Evolutionary conservation across 2,329 filamentous ascomycete species (phyloP), one percentile per base, ranked within the genome.

Genomic region (Zarea fungicola): DNA sequence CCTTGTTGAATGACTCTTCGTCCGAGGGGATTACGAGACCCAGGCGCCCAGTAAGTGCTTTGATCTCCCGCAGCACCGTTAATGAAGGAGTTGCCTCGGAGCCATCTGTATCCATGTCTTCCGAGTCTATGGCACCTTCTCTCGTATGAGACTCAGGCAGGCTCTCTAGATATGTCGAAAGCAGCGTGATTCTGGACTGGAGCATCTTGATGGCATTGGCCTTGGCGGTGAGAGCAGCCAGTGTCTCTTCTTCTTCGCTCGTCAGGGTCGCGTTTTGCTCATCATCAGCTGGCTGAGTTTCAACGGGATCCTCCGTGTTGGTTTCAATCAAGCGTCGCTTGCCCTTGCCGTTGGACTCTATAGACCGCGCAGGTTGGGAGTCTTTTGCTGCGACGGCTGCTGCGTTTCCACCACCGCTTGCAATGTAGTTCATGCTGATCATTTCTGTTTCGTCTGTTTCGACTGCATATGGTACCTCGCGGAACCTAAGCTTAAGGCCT

Each of bases 381-480:
- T 74, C 71, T 58, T 67, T 70, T 48, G 59, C 55, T 9, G 59
- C 56, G 23, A 81, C 71, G 26, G 81, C 81, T 10, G 86, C 83
- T 21, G 90, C 91, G 60, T 88, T 92, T 41, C 87, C 88, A 40
- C 87, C 87, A 32, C 87, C 89, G 45, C 85, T 84, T 1, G 92
- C 91, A 18, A 99, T 86, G 56, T 91, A 95, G 66, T 96, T 90
- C 60, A 99, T 88, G 57, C 88, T 87, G 56, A 99, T 97, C 90
- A 96, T 96, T 67, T 99, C 93, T 1, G 91, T 91, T 65, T 97
- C 91, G 9, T 89, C 89, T 0, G 91, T 96, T 69, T 97, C 93
- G 2, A 97, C 84, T 0, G 85, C 85, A 65, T 93, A 97, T 2
- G 85, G 81, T 9, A 97, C 69, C 62, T 95, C 86, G 52, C 85